These are phyloP conservation scores for Sporothrix mexicana DNA, from an alignment of 2,329 filamentous ascomycete genomes.

Conservation along the genomic window DNA sequence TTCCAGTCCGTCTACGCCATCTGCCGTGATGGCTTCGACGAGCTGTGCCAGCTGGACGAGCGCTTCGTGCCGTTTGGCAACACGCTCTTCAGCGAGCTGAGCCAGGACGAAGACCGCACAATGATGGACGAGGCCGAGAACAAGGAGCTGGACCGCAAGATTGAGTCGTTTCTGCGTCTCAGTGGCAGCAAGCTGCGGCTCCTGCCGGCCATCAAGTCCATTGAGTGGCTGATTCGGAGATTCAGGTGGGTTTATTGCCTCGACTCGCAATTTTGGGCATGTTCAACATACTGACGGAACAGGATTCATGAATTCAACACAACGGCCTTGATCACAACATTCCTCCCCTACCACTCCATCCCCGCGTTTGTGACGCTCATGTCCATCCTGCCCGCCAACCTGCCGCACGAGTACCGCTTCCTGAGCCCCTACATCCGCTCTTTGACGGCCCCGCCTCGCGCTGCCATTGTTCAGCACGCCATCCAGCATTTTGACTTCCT, in stretches of 20 bases:
- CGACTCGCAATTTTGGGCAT: slow-evolving; percentile 7
- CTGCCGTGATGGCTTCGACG: slow-evolving; percentile 87
- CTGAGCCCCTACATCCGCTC: slow-evolving; percentile 84
- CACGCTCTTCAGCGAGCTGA: slow-evolving; percentile 92
- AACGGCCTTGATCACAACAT: slow-evolving; percentile 75
- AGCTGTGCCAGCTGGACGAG: slow-evolving; percentile 84
- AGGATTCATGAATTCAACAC: slow-evolving; percentile 95
- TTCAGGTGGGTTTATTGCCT: slow-evolving; percentile 69
- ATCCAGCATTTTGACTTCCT: slow-evolving; percentile 80
- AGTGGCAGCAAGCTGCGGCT: slow-evolving; percentile 78
- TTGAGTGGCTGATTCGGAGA: slow-evolving; percentile 92
- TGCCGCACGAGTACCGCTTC: slow-evolving; percentile 80
- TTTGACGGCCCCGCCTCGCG: slow-evolving; percentile 75
- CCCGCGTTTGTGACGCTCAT: slow-evolving; percentile 85
- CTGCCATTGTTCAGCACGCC: slow-evolving; percentile 82
- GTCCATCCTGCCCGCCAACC: slow-evolving; percentile 78
- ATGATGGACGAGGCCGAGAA: slow-evolving; percentile 86
- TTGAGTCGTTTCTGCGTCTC: slow-evolving; percentile 84
- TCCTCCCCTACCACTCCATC: slow-evolving; percentile 89
- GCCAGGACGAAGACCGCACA: slow-evolving; percentile 83
- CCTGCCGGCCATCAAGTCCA: slow-evolving; percentile 84
- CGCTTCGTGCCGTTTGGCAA: slow-evolving; percentile 76
- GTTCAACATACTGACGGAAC: not conserved
- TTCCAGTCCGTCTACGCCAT: slow-evolving; percentile 88
- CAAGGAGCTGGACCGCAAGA: slow-evolving; percentile 73